phyloP scores from a whole-genome alignment of 441 rosid genomes.

The Pelargonium cotyledonis region DNA sequence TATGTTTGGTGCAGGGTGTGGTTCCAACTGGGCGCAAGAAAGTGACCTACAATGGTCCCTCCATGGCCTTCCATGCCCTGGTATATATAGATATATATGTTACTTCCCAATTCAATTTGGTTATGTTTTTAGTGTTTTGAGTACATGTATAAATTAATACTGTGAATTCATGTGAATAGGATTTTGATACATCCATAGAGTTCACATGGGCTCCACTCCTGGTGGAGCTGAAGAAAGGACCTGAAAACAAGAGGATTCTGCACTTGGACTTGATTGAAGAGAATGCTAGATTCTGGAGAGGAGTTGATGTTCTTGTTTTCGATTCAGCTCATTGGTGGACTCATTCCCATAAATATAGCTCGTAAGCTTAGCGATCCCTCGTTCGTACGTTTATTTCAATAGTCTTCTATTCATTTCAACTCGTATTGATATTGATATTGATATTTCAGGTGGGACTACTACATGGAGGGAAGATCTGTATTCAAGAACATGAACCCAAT shows the following conservation, averaged over 20 bases:
- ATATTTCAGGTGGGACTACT: constrained; percentile 80
- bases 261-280: constrained; percentile 83
- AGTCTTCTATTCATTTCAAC: too few relatives aligned
- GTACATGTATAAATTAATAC: neutral
- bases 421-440: too few relatives aligned
- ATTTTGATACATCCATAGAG: constrained; percentile 67
- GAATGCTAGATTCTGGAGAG: constrained; percentile 85
- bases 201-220: constrained; percentile 91
- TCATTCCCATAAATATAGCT: constrained; percentile 62
- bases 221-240: constrained; percentile 62
- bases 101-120: neutral
- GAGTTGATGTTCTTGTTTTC: constrained; percentile 73
- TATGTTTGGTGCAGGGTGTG: constrained; percentile 81
- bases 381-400: too few relatives aligned
- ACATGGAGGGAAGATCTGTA: constrained; percentile 56
- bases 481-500: constrained; percentile 65
- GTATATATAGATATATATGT: constrained; percentile 22
- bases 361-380: constrained; percentile 42
- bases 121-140: neutral
- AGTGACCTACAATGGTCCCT: constrained; percentile 62
- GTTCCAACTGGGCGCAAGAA: constrained; percentile 62
- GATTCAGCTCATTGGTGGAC: constrained; percentile 99
- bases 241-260: constrained; percentile 49
- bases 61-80: constrained; percentile 85
- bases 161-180: constrained; percentile 33